phyloP scores from a whole-genome alignment of 805 yeast species.

The Wickerhamiella siamensis region DNA sequence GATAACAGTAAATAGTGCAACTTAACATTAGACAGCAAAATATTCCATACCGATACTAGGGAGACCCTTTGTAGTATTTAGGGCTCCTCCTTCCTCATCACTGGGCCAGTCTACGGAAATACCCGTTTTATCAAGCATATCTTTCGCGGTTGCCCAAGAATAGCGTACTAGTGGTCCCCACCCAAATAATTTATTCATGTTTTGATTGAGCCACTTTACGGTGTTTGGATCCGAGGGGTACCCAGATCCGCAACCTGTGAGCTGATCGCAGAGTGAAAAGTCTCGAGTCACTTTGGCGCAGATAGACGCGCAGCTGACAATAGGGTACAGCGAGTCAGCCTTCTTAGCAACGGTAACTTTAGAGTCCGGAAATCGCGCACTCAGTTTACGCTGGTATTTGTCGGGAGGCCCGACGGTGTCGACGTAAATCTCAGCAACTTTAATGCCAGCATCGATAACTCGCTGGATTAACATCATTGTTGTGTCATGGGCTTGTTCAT shows the following conservation, averaged over 20 bases:
- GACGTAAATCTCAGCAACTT: conserved; percentile 59
- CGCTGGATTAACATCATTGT: conserved; percentile 66
- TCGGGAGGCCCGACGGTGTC: conserved; percentile 97
- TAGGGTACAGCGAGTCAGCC: conserved; percentile 85
- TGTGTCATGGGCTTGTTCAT: conserved; percentile 93
- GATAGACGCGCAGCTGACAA: conserved; percentile 87
- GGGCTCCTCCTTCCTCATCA: conserved; percentile 18
- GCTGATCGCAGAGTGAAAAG: conserved; percentile 30
- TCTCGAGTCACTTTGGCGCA: conserved; percentile 96
- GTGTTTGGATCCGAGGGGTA: conserved; percentile 92
- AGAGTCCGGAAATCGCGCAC: conserved; percentile 50
- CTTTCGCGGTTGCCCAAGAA: conserved; percentile 90
- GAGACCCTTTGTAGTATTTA: neutral
- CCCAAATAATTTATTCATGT: conserved; percentile 64
- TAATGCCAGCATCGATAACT: conserved; percentile 46
- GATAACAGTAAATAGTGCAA: neutral
- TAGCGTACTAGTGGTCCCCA: conserved; percentile 70
- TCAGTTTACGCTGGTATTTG: conserved; percentile 63
- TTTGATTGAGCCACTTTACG: conserved; percentile 49
- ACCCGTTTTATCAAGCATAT: conserved; percentile 41
- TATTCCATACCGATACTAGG: neutral
- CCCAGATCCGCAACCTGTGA: conserved; percentile 64
- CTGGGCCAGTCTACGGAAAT: conserved; percentile 53
- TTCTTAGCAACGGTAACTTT: conserved; percentile 78
- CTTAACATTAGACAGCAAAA: neutral